phyloP scores from a whole-genome alignment of 768 basidiomycete genomes.

The Boletus vinaceobasis region DNA sequence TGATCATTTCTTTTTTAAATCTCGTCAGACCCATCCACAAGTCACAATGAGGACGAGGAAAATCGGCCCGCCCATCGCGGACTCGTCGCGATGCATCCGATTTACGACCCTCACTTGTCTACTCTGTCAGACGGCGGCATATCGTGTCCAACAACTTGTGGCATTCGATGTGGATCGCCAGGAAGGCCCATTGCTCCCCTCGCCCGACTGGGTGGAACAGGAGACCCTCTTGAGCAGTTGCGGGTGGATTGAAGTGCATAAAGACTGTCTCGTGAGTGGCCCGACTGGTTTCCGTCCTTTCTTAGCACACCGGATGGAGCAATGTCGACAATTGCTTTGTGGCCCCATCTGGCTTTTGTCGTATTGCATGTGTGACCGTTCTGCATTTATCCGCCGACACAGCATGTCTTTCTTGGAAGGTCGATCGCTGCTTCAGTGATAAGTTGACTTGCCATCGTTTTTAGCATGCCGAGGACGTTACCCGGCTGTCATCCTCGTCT shows the following conservation, averaged over 20 bases:
- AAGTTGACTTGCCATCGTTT: conserved; percentile 15
- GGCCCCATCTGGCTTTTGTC: neutral
- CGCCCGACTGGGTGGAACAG: conserved; percentile 73
- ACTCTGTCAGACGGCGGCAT: conserved; percentile 58
- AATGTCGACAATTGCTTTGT: neutral
- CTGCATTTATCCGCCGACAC: conserved; percentile 9
- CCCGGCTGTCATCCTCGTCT: conserved; percentile 35
- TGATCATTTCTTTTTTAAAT: conserved; percentile 6
- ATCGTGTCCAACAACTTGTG: conserved; percentile 65
- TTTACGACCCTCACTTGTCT: conserved; percentile 68
- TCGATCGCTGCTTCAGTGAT: neutral
- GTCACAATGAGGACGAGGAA: conserved; percentile 64
- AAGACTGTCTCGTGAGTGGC: conserved; percentile 61
- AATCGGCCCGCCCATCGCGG: conserved; percentile 41
- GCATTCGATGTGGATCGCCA: conserved; percentile 54
- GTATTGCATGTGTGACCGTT: neutral
- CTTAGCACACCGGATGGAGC: neutral
- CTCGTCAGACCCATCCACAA: conserved; percentile 60
- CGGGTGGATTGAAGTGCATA: conserved; percentile 74
- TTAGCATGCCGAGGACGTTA: conserved; percentile 27
- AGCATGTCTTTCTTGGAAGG: conserved; percentile 4
- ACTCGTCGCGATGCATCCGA: conserved; percentile 50
- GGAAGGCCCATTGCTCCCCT: conserved; percentile 65
- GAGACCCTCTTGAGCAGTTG: conserved; percentile 62
- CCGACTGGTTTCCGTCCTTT: neutral